Evolutionary conservation across 2,329 filamentous ascomycete species (phyloP).

Genomic region (Thielaviopsis populi): DNA sequence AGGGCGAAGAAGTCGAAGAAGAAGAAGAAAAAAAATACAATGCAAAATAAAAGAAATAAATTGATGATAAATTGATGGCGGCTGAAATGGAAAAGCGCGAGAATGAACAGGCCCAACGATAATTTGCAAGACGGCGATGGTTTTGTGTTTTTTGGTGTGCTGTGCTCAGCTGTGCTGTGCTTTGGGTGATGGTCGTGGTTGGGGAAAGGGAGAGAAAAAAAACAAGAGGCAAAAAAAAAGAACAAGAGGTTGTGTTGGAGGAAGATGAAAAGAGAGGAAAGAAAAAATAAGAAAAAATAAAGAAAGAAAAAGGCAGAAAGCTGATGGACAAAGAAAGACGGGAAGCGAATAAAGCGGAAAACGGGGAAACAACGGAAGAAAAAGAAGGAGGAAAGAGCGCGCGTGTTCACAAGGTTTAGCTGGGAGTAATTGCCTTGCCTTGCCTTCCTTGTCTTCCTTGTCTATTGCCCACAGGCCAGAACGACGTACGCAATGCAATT

Average conservation of each 20-base stretch:
- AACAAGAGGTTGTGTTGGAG: background rate
- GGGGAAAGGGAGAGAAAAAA: background rate
- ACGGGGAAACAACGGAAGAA: conserved; percentile 5
- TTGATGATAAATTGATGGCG: conserved; percentile 1
- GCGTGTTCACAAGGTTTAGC: background rate
- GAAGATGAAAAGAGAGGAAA: conserved; percentile 1
- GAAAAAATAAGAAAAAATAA: conserved; percentile 2
- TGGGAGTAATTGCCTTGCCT: background rate
- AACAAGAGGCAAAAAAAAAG: background rate
- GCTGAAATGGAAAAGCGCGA: conserved; percentile 1
- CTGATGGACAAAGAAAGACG: conserved; percentile 1
- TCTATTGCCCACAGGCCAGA: background rate
- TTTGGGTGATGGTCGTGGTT: background rate
- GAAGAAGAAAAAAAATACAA: conserved; percentile 2
- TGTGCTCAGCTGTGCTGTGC: background rate
- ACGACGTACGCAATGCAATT: background rate
- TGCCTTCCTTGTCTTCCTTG: background rate
- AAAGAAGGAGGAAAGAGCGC: conserved; percentile 1
- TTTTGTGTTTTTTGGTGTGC: too few relatives aligned
- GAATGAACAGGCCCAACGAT: background rate
- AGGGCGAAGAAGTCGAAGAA: background rate
- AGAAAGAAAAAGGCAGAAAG: background rate
- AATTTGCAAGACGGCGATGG: background rate
- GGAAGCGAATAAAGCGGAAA: conserved; percentile 1
- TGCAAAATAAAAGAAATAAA: conserved; percentile 1